Conservation (phyloP, 176 grass and related monocot genomes). For the Eragrostis nindensis region DNA sequence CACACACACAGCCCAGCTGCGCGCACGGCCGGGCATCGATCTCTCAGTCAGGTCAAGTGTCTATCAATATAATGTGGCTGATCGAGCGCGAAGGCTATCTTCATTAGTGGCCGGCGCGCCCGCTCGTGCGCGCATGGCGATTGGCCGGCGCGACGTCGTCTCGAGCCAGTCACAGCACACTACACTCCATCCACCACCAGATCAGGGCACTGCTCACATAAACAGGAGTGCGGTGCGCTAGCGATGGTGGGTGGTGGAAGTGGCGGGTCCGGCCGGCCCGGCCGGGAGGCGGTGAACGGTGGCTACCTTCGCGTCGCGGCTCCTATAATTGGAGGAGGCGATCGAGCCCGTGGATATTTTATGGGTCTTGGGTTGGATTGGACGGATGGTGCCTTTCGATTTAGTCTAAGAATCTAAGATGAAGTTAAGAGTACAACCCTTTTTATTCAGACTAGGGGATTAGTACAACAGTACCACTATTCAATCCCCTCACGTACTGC, state of each 20-base stretch:
- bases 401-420: not conserved
- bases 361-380: not conserved
- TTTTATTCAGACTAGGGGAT: not conserved
- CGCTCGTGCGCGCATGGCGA: slow-evolving; percentile 5
- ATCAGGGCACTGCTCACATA: slow-evolving; percentile 23
- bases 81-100: not conserved
- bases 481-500: not conserved
- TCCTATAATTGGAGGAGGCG: slow-evolving; percentile 22
- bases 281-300: not conserved
- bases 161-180: not conserved
- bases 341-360: slow-evolving; percentile 3
- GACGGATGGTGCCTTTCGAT: not conserved
- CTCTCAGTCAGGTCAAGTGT: slow-evolving; percentile 24
- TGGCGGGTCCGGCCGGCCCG: too few relatives aligned
- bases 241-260: not conserved
- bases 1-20: too few relatives aligned
- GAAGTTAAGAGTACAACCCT: not conserved
- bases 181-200: too few relatives aligned
- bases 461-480: not conserved
- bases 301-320: not conserved
- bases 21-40: too few relatives aligned
- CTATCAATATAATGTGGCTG: not conserved
- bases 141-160: too few relatives aligned
- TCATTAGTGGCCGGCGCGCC: not conserved
- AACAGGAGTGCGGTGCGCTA: not conserved